Conservation (phyloP, 1,139 yeast species). For the Candida sp. region DNA sequence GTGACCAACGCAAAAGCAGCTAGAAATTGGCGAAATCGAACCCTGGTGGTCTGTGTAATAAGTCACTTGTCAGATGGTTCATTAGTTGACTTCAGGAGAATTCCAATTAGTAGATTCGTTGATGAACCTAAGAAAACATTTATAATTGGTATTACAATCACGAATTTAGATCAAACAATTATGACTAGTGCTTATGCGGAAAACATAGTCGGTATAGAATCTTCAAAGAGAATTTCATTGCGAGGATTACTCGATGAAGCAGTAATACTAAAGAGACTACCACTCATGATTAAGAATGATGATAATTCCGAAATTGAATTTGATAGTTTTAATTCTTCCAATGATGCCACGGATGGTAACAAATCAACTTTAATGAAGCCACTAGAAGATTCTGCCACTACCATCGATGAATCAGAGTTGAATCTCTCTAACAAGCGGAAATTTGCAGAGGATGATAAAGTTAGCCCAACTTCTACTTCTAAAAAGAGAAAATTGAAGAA, state of each 20-base stretch:
- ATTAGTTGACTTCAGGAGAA: slow-evolving; percentile 36
- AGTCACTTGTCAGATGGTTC: slow-evolving; percentile 21
- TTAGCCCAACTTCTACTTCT: not conserved
- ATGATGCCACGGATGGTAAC: slow-evolving; percentile 1
- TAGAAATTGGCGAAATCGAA: slow-evolving; percentile 6
- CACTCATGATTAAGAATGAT: not conserved
- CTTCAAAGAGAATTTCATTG: slow-evolving; percentile 2
- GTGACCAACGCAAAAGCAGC: slow-evolving; percentile 12
- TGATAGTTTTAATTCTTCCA: slow-evolving; percentile 2
- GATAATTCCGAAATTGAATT: slow-evolving; percentile 1
- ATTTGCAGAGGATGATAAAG: too few relatives aligned
- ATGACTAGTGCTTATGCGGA: slow-evolving; percentile 27
- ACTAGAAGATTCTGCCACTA: not conserved
- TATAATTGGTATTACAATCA: slow-evolving; percentile 15
- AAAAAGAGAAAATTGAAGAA: not conserved
- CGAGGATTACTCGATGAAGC: not conserved
- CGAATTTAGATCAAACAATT: slow-evolving; percentile 12
- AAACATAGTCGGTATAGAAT: slow-evolving; percentile 30
- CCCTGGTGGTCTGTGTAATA: slow-evolving; percentile 17
- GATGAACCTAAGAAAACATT: slow-evolving; percentile 18
- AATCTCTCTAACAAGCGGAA: too few relatives aligned
- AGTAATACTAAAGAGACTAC: not conserved
- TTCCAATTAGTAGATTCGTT: slow-evolving; percentile 21
- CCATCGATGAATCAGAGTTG: not conserved
- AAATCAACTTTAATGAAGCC: not conserved